Percentiles rank a stretch among this genome's conserved stretches.
These are phyloP conservation scores for Yarrowia hollandica DNA, from an alignment of 805 yeast species.

Conservation along the genomic window DNA sequence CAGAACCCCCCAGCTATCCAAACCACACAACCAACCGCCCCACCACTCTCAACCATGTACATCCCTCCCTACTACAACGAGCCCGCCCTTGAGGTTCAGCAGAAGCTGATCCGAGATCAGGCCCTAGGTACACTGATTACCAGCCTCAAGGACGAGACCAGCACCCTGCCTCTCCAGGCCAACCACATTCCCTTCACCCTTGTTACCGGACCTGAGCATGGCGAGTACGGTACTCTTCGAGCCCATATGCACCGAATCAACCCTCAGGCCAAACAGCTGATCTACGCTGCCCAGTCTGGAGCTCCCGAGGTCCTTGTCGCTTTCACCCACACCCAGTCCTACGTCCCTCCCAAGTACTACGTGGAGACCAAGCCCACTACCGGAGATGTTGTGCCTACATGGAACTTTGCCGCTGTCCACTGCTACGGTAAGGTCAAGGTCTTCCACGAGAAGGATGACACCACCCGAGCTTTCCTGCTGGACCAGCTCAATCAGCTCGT, in stretches of 20 bases:
- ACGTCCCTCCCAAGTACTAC: slow-evolving; percentile 62
- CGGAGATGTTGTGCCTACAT: slow-evolving; percentile 67
- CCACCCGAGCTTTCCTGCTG: slow-evolving; percentile 46
- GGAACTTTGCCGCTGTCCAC: slow-evolving; percentile 64
- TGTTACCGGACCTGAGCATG: slow-evolving; percentile 44
- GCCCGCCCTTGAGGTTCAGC: slow-evolving; percentile 31
- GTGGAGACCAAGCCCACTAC: slow-evolving; percentile 53
- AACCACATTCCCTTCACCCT: slow-evolving; percentile 59
- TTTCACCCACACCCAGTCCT: slow-evolving; percentile 52
- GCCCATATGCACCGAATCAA: slow-evolving; percentile 59
- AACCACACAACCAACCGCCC: neutral
- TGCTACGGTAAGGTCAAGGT: slow-evolving; percentile 52
- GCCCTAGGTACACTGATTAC: slow-evolving; percentile 54
- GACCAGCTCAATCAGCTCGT: slow-evolving; percentile 49
- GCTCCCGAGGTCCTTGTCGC: slow-evolving; percentile 49
- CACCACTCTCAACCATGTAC: slow-evolving; percentile 4
- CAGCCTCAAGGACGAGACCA: slow-evolving; percentile 41
- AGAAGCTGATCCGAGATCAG: slow-evolving; percentile 46
- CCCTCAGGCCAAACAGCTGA: slow-evolving; percentile 45
- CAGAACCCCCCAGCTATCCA: neutral
- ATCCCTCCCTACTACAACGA: slow-evolving; percentile 26
- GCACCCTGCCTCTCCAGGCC: slow-evolving; percentile 43
- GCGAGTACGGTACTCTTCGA: slow-evolving; percentile 41
- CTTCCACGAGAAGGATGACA: slow-evolving; percentile 43
- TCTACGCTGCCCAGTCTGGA: slow-evolving; percentile 16